Conservation (phyloP, 441 rosid species). For the Adansonia rubrostipa region DNA sequence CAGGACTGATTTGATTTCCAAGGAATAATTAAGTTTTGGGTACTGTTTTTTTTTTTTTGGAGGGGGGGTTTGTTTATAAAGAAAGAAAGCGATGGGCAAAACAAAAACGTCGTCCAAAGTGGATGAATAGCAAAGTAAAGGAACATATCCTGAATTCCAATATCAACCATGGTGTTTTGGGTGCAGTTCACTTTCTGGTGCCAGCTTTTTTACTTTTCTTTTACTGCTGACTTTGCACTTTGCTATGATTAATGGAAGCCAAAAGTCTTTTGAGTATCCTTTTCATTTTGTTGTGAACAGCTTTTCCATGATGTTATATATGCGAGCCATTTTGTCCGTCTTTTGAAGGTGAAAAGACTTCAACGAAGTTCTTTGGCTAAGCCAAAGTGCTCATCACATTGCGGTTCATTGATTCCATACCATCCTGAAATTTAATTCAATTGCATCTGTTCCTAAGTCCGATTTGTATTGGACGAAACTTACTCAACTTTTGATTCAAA, state of each 20-base stretch:
- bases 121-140: slow-evolving; percentile 14
- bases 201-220: background rate
- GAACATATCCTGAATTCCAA: slow-evolving; percentile 24
- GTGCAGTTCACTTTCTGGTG: slow-evolving; percentile 10
- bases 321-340: background rate
- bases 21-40: slow-evolving; percentile 11
- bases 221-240: slow-evolving; percentile 17
- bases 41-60: background rate
- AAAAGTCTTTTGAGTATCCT: slow-evolving; percentile 20
- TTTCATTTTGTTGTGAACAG: background rate
- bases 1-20: background rate
- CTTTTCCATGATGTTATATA: background rate
- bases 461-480: no score
- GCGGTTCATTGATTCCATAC: background rate
- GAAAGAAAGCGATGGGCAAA: background rate
- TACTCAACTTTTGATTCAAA: no score
- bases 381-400: background rate
- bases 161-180: slow-evolving; percentile 16
- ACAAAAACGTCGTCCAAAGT: slow-evolving; percentile 22
- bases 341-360: background rate
- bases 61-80: background rate
- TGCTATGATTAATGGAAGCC: slow-evolving; percentile 5
- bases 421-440: background rate
- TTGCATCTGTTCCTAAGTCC: no score
- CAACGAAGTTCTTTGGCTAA: background rate